Conservation (phyloP, 192 early-diverging fungal species). For the Podila verticillata region DNA sequence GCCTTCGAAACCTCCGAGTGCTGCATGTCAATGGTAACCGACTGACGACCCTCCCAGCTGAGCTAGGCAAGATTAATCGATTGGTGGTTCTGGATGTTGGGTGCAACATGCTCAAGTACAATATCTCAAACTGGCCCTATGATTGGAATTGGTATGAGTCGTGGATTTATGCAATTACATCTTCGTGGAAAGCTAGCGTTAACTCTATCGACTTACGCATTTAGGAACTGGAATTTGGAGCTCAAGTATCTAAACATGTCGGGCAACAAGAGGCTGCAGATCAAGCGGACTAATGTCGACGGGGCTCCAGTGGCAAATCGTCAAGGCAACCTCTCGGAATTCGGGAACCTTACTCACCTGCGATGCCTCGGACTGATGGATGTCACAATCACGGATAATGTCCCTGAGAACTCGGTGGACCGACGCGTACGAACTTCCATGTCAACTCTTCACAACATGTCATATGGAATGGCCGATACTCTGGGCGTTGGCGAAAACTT, state of each 20-base stretch:
- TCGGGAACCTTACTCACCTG: constrained; percentile 79
- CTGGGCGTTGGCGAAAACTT: constrained; percentile 75
- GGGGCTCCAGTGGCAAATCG: constrained; percentile 32
- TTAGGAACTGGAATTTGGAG: constrained; percentile 87
- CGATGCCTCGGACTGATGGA: constrained; percentile 90
- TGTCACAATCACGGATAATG: constrained; percentile 75
- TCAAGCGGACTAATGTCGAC: constrained; percentile 74
- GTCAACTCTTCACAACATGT: constrained; percentile 82
- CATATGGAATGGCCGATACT: constrained; percentile 89
- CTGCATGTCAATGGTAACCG: constrained; percentile 92
- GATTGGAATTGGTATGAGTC: constrained; percentile 90
- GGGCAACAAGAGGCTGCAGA: constrained; percentile 89
- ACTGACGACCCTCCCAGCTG: constrained; percentile 88
- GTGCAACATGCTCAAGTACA: constrained; percentile 90
- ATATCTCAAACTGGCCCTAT: constrained; percentile 94
- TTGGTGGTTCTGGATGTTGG: constrained; percentile 87
- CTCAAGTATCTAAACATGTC: constrained; percentile 91
- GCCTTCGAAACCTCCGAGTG: constrained; percentile 71
- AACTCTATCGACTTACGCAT: neutral
- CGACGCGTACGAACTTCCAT: constrained; percentile 85
- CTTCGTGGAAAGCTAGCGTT: neutral
- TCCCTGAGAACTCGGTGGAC: constrained; percentile 85
- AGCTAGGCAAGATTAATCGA: constrained; percentile 87
- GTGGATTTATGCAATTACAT: no score
- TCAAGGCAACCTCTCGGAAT: constrained; percentile 73